Evolutionary conservation across 1,139 yeast genomes (phyloP), one percentile per base, ranked within the genome.

Genomic region (Yamadazyma atlantica): DNA sequence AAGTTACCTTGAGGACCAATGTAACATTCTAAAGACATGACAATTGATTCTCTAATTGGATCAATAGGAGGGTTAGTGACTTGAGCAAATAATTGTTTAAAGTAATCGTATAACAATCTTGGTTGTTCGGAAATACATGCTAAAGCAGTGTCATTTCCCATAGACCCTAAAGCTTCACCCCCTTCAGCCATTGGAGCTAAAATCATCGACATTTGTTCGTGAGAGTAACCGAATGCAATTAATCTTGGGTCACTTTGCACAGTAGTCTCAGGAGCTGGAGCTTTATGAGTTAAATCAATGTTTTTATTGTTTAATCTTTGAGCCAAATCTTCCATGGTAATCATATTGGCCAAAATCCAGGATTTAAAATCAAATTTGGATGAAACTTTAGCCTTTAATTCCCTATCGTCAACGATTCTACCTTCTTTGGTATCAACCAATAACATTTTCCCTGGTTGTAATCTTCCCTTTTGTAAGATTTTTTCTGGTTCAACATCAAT

Each of bases 1-100:
- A 92, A 70, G 60, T 92, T 92, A 46, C 97, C 97, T 64, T 92
- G 97, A 17, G 98, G 97, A 40, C 98, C 98, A 53, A 92, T 82
- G 64, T 86, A 88, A 69, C 98, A 92, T 61, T 90, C 97, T 53
- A 92, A 75, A 13, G 96, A 87, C 98, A 92, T 92, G 58, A 92
- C 97, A 53, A 92, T 87, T 46, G 85, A 82, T 67, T 92, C 98
- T 62, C 98, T 83, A 53, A 92, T 92, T 36, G 98, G 97, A 62
- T 92, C 98, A 58, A 92, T 92, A 40, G 98, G 98, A 43, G 98
- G 98, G 65, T 92, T 92, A 30, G 98, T 92, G 40, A 92, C 98
- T 68, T 92, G 98, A 29, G 98, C 98, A 66, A 92, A 92, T 55
- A 92, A 76, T 64, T 92, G 96, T 57, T 96, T 84, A 75, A 92